A percentile compares a stretch with the other conserved stretches of the same genome.
Conservation (phyloP, 2,329 filamentous ascomycete species). For the Sclerotiophoma versabilis region DNA sequence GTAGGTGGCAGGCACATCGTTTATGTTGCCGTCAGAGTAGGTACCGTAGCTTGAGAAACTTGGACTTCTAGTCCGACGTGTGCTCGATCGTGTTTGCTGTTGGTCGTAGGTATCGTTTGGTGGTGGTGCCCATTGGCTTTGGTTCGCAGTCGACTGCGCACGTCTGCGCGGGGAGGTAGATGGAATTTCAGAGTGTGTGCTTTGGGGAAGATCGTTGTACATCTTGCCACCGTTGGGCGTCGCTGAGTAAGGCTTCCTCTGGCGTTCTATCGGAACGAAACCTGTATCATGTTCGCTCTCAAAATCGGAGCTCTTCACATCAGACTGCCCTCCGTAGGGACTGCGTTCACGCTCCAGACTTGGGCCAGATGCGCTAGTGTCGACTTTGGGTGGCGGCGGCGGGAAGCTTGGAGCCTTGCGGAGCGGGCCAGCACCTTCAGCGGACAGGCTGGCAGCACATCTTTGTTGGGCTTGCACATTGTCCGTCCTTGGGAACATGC, state of each 20-base stretch:
- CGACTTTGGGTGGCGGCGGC: conserved; percentile 40
- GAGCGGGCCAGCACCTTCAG: conserved; percentile 52
- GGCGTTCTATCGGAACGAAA: conserved; percentile 66
- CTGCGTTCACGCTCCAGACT: conserved; percentile 45
- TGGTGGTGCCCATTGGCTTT: conserved; percentile 38
- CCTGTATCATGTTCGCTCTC: conserved; percentile 47
- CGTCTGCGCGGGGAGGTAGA: conserved; percentile 34
- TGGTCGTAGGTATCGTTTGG: conserved; percentile 26
- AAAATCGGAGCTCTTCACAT: conserved; percentile 39
- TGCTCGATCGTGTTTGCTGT: conserved; percentile 34
- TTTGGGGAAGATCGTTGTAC: conserved; percentile 52
- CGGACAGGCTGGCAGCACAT: conserved; percentile 66
- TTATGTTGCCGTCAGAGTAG: conserved; percentile 43
- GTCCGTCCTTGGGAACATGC: conserved; percentile 69
- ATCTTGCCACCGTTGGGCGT: conserved; percentile 66
- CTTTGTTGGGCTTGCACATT: conserved; percentile 66
- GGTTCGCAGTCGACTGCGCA: conserved; percentile 44
- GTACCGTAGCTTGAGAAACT: conserved; percentile 45
- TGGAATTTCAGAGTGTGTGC: conserved; percentile 33
- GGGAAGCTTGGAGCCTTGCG: conserved; percentile 46
- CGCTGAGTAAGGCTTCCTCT: conserved; percentile 69
- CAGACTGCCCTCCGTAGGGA: conserved; percentile 41
- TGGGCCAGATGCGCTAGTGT: conserved; percentile 13
- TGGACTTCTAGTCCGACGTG: conserved; percentile 44
- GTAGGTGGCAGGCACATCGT: conserved; percentile 40